Evolutionary conservation across 2,329 filamentous ascomycete genomes (phyloP).

Genomic region (Trichothecium roseum): DNA sequence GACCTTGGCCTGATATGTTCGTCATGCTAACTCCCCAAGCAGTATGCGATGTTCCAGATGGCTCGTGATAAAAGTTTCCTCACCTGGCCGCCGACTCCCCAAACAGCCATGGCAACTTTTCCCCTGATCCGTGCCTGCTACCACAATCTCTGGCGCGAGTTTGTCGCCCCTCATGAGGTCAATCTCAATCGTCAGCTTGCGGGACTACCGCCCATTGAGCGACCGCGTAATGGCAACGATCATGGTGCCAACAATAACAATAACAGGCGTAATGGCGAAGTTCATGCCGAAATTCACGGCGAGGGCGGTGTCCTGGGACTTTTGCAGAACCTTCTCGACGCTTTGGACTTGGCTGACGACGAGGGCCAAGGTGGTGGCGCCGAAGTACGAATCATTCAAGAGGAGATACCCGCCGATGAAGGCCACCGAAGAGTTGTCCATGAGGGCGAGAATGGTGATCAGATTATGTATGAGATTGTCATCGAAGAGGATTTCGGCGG

Average conservation of each 20-base stretch:
- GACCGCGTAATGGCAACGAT: slow-evolving; percentile 1
- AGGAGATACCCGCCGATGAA: background rate
- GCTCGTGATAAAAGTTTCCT: slow-evolving; percentile 33
- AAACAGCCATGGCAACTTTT: slow-evolving; percentile 37
- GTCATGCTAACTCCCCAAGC: slow-evolving; percentile 3
- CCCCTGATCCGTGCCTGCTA: slow-evolving; percentile 36
- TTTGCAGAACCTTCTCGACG: slow-evolving; percentile 24
- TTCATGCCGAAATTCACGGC: slow-evolving; percentile 10
- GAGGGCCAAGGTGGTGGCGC: slow-evolving; percentile 9
- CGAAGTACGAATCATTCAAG: slow-evolving; percentile 5
- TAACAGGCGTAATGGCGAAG: slow-evolving; percentile 4
- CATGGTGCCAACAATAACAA: slow-evolving; percentile 7
- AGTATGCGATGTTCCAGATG: slow-evolving; percentile 39
- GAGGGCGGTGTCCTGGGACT: slow-evolving; percentile 23
- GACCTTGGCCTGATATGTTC: background rate
- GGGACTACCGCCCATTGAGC: slow-evolving; percentile 23
- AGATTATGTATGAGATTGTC: slow-evolving; percentile 21
- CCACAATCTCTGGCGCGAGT: slow-evolving; percentile 31
- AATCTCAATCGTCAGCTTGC: slow-evolving; percentile 36
- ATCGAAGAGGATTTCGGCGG: slow-evolving; percentile 18
- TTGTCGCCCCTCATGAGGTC: slow-evolving; percentile 36
- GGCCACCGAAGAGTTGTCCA: background rate
- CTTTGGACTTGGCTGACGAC: slow-evolving; percentile 20
- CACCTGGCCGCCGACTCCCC: slow-evolving; percentile 43
- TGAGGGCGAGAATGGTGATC: slow-evolving; percentile 2